phyloP scores from a whole-genome alignment of 2,329 filamentous ascomycete genomes.

The Elsinoe batatas region DNA sequence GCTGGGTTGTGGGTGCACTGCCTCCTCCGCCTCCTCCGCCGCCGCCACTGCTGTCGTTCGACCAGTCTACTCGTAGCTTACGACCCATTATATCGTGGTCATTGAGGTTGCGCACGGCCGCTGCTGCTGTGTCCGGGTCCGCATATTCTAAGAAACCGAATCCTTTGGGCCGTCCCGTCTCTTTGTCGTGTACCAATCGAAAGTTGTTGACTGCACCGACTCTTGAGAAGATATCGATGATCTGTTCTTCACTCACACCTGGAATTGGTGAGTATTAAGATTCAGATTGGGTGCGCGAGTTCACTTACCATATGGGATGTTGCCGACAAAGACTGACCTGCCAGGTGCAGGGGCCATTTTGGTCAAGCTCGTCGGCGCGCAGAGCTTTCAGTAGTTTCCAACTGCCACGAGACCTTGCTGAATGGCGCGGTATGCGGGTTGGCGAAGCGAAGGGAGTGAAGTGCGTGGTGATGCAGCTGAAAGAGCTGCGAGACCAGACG shows the following conservation, averaged over 20 bases:
- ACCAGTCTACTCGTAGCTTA: constrained; percentile 91
- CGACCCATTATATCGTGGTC: constrained; percentile 92
- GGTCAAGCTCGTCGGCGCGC: no score
- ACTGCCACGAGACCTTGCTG: no score
- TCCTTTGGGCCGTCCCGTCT: constrained; percentile 88
- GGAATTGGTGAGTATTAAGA: constrained; percentile 13
- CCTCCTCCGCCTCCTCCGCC: constrained; percentile 20
- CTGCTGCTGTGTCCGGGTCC: constrained; percentile 83
- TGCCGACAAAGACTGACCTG: constrained; percentile 74
- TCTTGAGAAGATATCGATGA: constrained; percentile 83
- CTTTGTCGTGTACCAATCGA: constrained; percentile 86
- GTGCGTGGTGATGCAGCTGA: constrained; percentile 21
- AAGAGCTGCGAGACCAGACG: constrained; percentile 31
- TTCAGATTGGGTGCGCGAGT: not conserved
- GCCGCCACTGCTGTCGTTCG: constrained; percentile 74
- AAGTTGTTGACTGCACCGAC: constrained; percentile 88
- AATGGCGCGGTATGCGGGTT: no score
- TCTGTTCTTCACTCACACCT: constrained; percentile 94
- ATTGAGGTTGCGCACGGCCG: constrained; percentile 89
- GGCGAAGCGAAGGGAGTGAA: not conserved
- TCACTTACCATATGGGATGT: constrained; percentile 65
- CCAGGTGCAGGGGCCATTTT: constrained; percentile 43
- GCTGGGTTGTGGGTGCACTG: constrained; percentile 19
- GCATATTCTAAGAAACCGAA: constrained; percentile 96
- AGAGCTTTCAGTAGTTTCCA: no score